Evolutionary conservation across 2,329 filamentous ascomycete genomes (phyloP).

Genomic region (Beauveria australis): DNA sequence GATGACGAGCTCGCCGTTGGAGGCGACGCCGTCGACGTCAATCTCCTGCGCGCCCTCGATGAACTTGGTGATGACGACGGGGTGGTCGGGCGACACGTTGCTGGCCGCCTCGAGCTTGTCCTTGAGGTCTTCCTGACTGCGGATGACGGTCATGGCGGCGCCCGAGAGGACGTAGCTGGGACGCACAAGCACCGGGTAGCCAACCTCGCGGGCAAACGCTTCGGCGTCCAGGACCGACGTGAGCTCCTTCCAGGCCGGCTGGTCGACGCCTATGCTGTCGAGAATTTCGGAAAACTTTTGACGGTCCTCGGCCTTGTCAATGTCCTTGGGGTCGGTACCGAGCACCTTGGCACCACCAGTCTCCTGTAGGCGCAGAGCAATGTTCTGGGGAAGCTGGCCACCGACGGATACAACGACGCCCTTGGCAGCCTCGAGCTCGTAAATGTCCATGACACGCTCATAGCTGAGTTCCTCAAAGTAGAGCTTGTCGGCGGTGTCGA

Average conservation of each 20-base stretch:
- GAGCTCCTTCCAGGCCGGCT: constrained; percentile 96
- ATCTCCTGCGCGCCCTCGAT: constrained; percentile 96
- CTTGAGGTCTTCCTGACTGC: constrained; percentile 78
- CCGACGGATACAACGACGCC: constrained; percentile 94
- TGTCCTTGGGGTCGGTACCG: constrained; percentile 86
- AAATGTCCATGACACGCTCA: constrained; percentile 98
- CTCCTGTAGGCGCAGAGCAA: constrained; percentile 88
- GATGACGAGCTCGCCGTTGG: constrained; percentile 74
- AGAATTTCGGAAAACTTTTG: constrained; percentile 98
- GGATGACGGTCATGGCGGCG: constrained; percentile 97
- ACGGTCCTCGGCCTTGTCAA: constrained; percentile 95
- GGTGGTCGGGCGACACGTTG: constrained; percentile 89
- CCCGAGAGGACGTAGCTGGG: constrained; percentile 94
- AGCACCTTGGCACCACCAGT: constrained; percentile 82
- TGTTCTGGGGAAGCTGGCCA: constrained; percentile 95
- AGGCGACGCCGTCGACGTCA: constrained; percentile 88
- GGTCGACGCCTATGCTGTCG: constrained; percentile 92
- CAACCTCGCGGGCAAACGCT: constrained; percentile 73
- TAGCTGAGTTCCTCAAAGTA: constrained; percentile 98
- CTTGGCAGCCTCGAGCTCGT: constrained; percentile 76
- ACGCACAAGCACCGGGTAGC: constrained; percentile 90
- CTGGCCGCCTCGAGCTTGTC: constrained; percentile 89
- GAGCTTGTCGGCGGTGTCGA: constrained; percentile 79
- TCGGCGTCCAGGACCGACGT: constrained; percentile 84
- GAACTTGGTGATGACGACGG: constrained; percentile 96